These are phyloP conservation scores for Microbotryomycetes sp. DNA, from an alignment of 1,284 basidiomycete genomes.

Conservation along the genomic window DNA sequence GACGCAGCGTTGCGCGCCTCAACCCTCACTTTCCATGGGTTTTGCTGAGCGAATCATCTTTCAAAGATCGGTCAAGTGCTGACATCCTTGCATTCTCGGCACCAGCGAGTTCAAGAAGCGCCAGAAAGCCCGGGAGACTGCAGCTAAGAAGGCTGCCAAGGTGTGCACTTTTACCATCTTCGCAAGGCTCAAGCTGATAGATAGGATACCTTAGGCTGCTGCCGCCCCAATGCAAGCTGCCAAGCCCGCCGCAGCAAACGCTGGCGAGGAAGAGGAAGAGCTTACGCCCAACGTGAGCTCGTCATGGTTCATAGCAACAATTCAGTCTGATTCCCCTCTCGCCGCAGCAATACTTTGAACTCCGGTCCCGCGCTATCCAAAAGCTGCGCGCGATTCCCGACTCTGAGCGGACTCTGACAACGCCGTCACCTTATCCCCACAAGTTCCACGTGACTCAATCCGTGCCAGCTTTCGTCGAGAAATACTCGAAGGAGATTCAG, in stretches of 20 bases:
- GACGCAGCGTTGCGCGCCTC: neutral
- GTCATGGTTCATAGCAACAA: neutral
- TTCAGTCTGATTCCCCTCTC: neutral
- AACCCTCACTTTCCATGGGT: constrained; percentile 6
- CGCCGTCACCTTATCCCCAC: constrained; percentile 94
- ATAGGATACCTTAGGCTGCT: constrained; percentile 36
- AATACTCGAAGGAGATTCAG: constrained; percentile 62
- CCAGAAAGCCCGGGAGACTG: constrained; percentile 75
- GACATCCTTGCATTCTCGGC: constrained; percentile 35
- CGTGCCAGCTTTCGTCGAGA: constrained; percentile 66
- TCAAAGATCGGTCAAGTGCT: neutral
- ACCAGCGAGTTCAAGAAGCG: constrained; percentile 83
- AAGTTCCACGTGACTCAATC: constrained; percentile 88
- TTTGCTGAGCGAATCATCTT: constrained; percentile 11
- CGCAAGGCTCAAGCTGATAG: neutral
- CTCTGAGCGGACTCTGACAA: constrained; percentile 34
- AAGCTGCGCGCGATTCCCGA: constrained; percentile 74
- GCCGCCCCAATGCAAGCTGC: constrained; percentile 44
- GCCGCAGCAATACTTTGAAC: constrained; percentile 89
- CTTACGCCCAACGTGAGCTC: constrained; percentile 67
- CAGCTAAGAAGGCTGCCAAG: constrained; percentile 75
- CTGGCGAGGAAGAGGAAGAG: constrained; percentile 56
- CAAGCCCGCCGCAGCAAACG: constrained; percentile 43
- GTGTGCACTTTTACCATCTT: constrained; percentile 5
- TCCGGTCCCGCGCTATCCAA: constrained; percentile 79